Evolutionary conservation across 495 filamentous ascomycete species (phyloP).

Genomic region (Podospora appendiculata): DNA sequence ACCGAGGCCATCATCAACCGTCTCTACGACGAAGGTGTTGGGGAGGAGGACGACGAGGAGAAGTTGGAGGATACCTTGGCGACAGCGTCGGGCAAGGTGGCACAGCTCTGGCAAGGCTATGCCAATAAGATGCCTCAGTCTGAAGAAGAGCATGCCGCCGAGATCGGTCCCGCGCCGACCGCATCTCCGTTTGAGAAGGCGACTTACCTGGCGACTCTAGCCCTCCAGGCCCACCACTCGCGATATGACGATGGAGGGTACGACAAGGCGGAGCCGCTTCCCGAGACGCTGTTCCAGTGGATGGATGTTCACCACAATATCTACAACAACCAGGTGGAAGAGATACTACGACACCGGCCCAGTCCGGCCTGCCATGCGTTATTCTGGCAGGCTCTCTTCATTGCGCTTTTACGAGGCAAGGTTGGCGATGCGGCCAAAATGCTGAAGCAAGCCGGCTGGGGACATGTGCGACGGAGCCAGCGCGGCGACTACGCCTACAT

Average conservation of each 20-base stretch:
- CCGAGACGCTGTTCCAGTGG: slow-evolving; percentile 73
- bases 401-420: slow-evolving; percentile 60
- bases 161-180: slow-evolving; percentile 56
- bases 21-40: slow-evolving; percentile 51
- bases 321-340: slow-evolving; percentile 49
- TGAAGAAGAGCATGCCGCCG: slow-evolving; percentile 44
- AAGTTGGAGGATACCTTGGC: slow-evolving; percentile 48
- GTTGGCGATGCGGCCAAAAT: slow-evolving; percentile 54
- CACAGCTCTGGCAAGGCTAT: slow-evolving; percentile 50
- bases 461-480: slow-evolving; percentile 45
- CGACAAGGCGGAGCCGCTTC: slow-evolving; percentile 41
- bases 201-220: slow-evolving; percentile 59
- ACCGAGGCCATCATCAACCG: slow-evolving; percentile 45
- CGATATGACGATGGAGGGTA: slow-evolving; percentile 35
- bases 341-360: slow-evolving; percentile 53
- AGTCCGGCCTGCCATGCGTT: slow-evolving; percentile 62
- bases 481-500: slow-evolving; percentile 56
- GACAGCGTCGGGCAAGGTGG: slow-evolving; percentile 46
- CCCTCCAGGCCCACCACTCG: slow-evolving; percentile 70
- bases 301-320: slow-evolving; percentile 60
- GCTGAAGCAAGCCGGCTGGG: slow-evolving; percentile 66
- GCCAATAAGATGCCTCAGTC: slow-evolving; percentile 36
- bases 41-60: slow-evolving; percentile 43
- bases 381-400: slow-evolving; percentile 75
- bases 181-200: slow-evolving; percentile 60